phyloP scores from a whole-genome alignment of 2,329 filamentous ascomycete species.

The Sporothrix brunneoviolacea region DNA sequence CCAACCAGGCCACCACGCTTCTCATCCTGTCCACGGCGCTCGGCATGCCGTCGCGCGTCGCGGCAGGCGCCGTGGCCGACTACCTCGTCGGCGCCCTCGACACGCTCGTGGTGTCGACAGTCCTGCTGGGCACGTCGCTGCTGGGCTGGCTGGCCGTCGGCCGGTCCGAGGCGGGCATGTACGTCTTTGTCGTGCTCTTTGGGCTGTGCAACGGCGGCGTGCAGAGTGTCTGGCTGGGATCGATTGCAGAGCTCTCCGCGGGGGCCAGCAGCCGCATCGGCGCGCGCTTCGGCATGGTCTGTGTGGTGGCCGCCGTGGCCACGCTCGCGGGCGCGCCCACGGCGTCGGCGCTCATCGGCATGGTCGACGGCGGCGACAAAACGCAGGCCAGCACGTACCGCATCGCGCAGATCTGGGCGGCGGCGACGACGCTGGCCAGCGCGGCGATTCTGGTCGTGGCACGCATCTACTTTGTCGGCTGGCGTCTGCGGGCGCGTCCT shows the following conservation, averaged over 20 bases:
- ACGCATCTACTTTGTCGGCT: slow-evolving; percentile 13
- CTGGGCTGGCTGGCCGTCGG: slow-evolving; percentile 45
- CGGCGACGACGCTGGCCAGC: slow-evolving; percentile 14
- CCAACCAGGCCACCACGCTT: slow-evolving; percentile 44
- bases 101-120: slow-evolving; percentile 36
- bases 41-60: slow-evolving; percentile 47
- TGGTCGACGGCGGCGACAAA: slow-evolving; percentile 7
- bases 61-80: slow-evolving; percentile 49
- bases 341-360: slow-evolving; percentile 16
- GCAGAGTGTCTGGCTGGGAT: slow-evolving; percentile 29
- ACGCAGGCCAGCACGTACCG: slow-evolving; percentile 13
- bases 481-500: slow-evolving; percentile 5
- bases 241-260: slow-evolving; percentile 32
- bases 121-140: slow-evolving; percentile 33
- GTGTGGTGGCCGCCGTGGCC: slow-evolving; percentile 33
- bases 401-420: slow-evolving; percentile 19
- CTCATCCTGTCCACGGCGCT: slow-evolving; percentile 52
- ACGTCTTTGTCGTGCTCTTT: slow-evolving; percentile 37
- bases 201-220: slow-evolving; percentile 37
- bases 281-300: slow-evolving; percentile 38
- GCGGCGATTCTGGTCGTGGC: slow-evolving; percentile 6
- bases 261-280: slow-evolving; percentile 28
- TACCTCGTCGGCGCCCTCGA: slow-evolving; percentile 47
- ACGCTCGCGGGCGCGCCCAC: slow-evolving; percentile 35
- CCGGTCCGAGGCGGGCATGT: slow-evolving; percentile 31